A percentile compares a stretch with the other conserved stretches of the same genome.
phyloP scores from a whole-genome alignment of 352 stramenopile genomes.

The Phytophthora sansomeana region DNA sequence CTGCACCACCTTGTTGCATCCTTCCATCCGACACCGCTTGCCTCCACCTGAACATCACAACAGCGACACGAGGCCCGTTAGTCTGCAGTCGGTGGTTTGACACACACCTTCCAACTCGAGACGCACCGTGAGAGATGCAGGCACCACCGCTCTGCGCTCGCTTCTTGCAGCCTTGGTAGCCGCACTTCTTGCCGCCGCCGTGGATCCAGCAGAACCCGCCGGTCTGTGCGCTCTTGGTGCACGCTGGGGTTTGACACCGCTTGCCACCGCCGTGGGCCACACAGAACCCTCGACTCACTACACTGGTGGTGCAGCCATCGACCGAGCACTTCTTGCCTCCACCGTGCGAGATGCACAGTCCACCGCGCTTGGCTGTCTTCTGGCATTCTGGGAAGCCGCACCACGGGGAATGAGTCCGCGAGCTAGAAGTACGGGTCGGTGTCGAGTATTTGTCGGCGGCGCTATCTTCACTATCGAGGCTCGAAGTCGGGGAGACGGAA shows the following conservation, averaged over 20 bases:
- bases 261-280: conserved; percentile 73
- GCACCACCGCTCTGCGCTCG: conserved; percentile 59
- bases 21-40: conserved; percentile 55
- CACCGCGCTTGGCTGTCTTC: conserved; percentile 61
- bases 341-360: conserved; percentile 62
- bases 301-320: conserved; percentile 57
- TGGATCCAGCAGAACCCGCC: conserved; percentile 61
- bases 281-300: conserved; percentile 66
- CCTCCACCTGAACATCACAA: conserved; percentile 43
- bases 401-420: conserved; percentile 22
- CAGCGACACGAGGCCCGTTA: conserved; percentile 11
- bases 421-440: not conserved
- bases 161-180: conserved; percentile 56
- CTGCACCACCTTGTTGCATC: conserved; percentile 74
- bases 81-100: not conserved
- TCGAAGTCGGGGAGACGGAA: conserved; percentile 3
- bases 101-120: not conserved
- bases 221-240: conserved; percentile 51
- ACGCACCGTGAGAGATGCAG: conserved; percentile 58
- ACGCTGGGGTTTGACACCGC: conserved; percentile 39
- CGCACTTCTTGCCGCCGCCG: conserved; percentile 70
- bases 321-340: conserved; percentile 63
- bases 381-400: conserved; percentile 60
- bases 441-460: not conserved
- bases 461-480: conserved; percentile 15